Conservation (phyloP, 164 flowering plant genomes). For the Dillenia suffruticosa region DNA sequence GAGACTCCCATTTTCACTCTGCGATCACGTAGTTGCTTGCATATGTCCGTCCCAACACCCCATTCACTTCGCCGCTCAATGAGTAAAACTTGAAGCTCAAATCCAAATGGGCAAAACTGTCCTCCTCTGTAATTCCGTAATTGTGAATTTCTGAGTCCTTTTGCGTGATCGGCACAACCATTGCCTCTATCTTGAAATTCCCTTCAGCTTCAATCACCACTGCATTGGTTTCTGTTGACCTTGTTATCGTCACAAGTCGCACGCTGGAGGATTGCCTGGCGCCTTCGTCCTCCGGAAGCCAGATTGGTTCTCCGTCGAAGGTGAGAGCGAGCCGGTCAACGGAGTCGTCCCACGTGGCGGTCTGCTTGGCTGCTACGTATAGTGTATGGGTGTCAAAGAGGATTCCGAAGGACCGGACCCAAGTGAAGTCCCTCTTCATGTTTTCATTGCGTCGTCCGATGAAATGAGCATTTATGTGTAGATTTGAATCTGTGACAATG, state of each 20-base stretch:
- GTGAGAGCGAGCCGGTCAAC: constrained; percentile 36
- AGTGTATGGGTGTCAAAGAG: constrained; percentile 44
- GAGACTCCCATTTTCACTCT: constrained; percentile 36
- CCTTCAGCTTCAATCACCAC: constrained; percentile 36
- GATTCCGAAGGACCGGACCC: constrained; percentile 55
- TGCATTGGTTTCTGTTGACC: constrained; percentile 26
- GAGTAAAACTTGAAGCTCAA: constrained; percentile 55
- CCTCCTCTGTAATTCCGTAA: constrained; percentile 49
- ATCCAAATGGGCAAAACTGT: constrained; percentile 70
- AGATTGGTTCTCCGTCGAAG: constrained; percentile 35
- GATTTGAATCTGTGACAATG: constrained; percentile 38
- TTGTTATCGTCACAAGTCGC: constrained; percentile 20
- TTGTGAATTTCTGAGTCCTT: constrained; percentile 53
- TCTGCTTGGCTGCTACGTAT: constrained; percentile 41
- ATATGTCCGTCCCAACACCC: constrained; percentile 61
- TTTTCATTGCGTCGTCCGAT: constrained; percentile 22
- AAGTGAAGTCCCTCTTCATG: constrained; percentile 57
- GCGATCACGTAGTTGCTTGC: constrained; percentile 35
- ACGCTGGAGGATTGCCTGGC: constrained; percentile 24
- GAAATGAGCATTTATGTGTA: constrained; percentile 64
- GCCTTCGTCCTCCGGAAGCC: constrained; percentile 29
- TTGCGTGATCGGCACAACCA: constrained; percentile 52
- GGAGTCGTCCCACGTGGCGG: constrained; percentile 51
- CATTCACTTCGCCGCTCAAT: constrained; percentile 38
- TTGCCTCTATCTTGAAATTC: constrained; percentile 46